Evolutionary conservation across 495 filamentous ascomycete genomes (phyloP).

Genomic region (Bombardia bombarda): DNA sequence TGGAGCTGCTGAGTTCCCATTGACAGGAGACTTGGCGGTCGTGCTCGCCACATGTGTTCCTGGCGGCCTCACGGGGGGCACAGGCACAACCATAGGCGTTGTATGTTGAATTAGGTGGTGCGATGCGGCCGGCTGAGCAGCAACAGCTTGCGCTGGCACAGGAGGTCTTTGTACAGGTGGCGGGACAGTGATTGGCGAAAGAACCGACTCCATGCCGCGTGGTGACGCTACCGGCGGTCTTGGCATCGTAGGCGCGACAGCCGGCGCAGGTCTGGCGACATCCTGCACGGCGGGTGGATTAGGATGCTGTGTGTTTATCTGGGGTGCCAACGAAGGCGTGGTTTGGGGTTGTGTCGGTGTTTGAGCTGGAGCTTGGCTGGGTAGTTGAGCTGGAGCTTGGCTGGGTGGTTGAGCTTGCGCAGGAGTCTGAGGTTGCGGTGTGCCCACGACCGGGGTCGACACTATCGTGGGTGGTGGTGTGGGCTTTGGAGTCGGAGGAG

Average conservation of each 20-base stretch:
- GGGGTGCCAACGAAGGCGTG: slow-evolving; percentile 8
- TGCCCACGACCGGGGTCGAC: slow-evolving; percentile 1
- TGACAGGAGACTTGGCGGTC: slow-evolving; percentile 11
- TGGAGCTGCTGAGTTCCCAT: slow-evolving; percentile 9
- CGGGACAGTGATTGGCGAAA: slow-evolving; percentile 9
- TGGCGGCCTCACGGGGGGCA: slow-evolving; percentile 6
- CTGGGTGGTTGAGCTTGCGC: slow-evolving; percentile 1
- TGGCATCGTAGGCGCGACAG: slow-evolving; percentile 20
- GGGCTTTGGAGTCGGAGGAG: slow-evolving; percentile 31
- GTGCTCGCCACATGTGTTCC: background rate
- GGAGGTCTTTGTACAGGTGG: slow-evolving; percentile 3
- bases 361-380: slow-evolving; percentile 11
- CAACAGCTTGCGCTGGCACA: background rate
- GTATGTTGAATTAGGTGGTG: background rate
- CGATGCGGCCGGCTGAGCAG: slow-evolving; percentile 4
- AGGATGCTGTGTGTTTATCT: slow-evolving; percentile 12
- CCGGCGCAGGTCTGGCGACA: slow-evolving; percentile 21
- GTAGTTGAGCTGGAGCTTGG: slow-evolving; percentile 6
- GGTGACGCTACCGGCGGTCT: slow-evolving; percentile 19
- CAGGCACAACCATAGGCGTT: background rate
- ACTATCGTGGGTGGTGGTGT: slow-evolving; percentile 11
- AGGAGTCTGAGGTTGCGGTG: slow-evolving; percentile 5
- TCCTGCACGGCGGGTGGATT: slow-evolving; percentile 22
- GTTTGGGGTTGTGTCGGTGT: background rate
- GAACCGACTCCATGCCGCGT: slow-evolving; percentile 23